phyloP scores from a whole-genome alignment of 176 grass and related monocot species.

The Calamus simplicifolius region DNA sequence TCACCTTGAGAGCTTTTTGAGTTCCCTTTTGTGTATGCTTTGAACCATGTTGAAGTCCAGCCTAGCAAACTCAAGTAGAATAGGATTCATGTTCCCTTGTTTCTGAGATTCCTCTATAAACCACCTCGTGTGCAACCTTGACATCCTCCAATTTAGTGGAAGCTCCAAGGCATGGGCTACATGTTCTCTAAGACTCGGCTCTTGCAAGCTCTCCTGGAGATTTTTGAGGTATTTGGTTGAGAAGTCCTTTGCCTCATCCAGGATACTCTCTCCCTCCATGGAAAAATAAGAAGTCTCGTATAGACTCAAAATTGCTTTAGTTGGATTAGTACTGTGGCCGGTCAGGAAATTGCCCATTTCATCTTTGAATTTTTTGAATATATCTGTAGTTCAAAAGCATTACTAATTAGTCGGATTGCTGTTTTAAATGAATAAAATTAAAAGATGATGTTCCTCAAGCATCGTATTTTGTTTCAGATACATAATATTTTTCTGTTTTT shows the following conservation, averaged over 20 bases:
- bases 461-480: too few species aligned
- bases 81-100: not conserved
- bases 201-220: not conserved
- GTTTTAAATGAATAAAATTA: not conserved
- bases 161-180: conserved; percentile 26
- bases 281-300: conserved; percentile 38
- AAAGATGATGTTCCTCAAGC: too few species aligned
- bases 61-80: conserved; percentile 20
- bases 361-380: conserved; percentile 16
- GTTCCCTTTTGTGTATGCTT: conserved; percentile 1
- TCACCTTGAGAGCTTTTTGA: not conserved
- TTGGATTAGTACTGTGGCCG: not conserved
- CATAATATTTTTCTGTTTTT: too few species aligned
- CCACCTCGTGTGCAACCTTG: conserved; percentile 13
- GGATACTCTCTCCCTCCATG: conserved; percentile 3
- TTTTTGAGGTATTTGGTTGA: not conserved
- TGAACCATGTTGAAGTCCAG: conserved; percentile 33
- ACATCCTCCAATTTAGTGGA: conserved; percentile 26
- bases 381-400: not conserved
- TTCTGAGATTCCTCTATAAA: conserved; percentile 21
- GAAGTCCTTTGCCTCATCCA: conserved; percentile 24
- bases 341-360: not conserved
- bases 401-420: not conserved
- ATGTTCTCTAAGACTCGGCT: not conserved
- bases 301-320: conserved; percentile 17